These are phyloP conservation scores for Penicillium steckii DNA, from an alignment of 495 filamentous ascomycete genomes.

Conservation along the genomic window DNA sequence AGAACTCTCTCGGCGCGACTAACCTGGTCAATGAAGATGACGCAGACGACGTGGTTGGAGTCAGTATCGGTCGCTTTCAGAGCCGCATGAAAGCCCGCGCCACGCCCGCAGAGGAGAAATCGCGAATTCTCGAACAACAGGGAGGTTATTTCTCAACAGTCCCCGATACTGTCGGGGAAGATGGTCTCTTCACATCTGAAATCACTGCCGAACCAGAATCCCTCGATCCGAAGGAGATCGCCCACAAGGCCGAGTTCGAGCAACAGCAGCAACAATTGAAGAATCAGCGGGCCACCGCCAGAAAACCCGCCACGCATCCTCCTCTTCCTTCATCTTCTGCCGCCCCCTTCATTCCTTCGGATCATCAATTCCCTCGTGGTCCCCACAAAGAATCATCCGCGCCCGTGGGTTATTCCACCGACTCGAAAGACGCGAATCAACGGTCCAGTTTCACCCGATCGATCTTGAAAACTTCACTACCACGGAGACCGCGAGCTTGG, in stretches of 20 bases:
- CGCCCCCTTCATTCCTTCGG: background rate
- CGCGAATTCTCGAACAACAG: constrained; percentile 59
- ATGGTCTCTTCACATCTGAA: constrained; percentile 33
- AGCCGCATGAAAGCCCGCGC: constrained; percentile 67
- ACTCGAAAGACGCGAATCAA: constrained; percentile 15
- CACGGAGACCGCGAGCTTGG: constrained; percentile 40
- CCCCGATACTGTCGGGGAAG: constrained; percentile 22
- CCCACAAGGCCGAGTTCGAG: background rate
- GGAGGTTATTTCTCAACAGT: constrained; percentile 54
- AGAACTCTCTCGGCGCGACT: constrained; percentile 18
- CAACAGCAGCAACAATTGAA: background rate
- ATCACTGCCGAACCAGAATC: constrained; percentile 38
- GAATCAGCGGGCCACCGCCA: background rate
- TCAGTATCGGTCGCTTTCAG: constrained; percentile 72
- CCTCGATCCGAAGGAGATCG: constrained; percentile 5
- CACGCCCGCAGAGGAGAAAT: constrained; percentile 76
- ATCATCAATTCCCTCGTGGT: constrained; percentile 10
- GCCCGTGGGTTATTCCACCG: background rate
- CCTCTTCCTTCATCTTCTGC: too few species aligned
- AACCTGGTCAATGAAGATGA: constrained; percentile 36
- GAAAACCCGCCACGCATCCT: constrained; percentile 5
- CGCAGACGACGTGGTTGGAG: constrained; percentile 67
- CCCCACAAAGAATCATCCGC: constrained; percentile 17
- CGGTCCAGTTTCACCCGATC: constrained; percentile 42
- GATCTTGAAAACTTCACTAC: constrained; percentile 37